Conservation (phyloP, 2,329 filamentous ascomycete genomes). For the Coniochaeta sp. region DNA sequence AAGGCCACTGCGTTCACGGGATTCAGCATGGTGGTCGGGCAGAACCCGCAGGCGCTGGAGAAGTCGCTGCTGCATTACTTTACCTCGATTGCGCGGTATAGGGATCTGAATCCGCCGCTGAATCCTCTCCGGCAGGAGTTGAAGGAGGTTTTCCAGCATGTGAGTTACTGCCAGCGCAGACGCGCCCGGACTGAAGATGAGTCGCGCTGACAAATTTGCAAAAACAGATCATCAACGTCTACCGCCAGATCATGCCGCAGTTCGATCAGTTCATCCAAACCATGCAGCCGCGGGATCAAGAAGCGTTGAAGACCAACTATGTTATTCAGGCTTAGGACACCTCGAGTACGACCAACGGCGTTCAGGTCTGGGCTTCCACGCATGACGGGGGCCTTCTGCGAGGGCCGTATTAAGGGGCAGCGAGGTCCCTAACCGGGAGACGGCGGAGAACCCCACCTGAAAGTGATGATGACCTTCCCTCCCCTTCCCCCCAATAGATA, state of each 20-base stretch:
- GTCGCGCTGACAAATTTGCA: constrained; percentile 1
- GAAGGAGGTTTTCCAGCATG: constrained; percentile 68
- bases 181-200: neutral
- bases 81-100: constrained; percentile 71
- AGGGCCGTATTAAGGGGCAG: neutral
- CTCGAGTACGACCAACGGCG: neutral
- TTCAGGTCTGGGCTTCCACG: neutral
- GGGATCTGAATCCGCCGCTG: constrained; percentile 52
- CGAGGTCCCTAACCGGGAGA: neutral
- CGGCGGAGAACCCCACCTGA: neutral
- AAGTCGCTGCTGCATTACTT: constrained; percentile 78
- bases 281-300: constrained; percentile 41
- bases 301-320: constrained; percentile 41
- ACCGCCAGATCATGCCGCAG: constrained; percentile 53
- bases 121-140: constrained; percentile 58
- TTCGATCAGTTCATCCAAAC: constrained; percentile 48
- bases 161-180: constrained; percentile 32
- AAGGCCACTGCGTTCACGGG: constrained; percentile 91
- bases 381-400: neutral
- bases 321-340: constrained; percentile 18
- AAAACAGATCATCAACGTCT: constrained; percentile 42
- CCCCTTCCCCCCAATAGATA: neutral
- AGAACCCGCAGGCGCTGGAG: constrained; percentile 90
- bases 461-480: neutral
- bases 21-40: constrained; percentile 75